Evolutionary conservation across 1,284 basidiomycete genomes (phyloP).

Genomic region (Apiotrichum brassicae): DNA sequence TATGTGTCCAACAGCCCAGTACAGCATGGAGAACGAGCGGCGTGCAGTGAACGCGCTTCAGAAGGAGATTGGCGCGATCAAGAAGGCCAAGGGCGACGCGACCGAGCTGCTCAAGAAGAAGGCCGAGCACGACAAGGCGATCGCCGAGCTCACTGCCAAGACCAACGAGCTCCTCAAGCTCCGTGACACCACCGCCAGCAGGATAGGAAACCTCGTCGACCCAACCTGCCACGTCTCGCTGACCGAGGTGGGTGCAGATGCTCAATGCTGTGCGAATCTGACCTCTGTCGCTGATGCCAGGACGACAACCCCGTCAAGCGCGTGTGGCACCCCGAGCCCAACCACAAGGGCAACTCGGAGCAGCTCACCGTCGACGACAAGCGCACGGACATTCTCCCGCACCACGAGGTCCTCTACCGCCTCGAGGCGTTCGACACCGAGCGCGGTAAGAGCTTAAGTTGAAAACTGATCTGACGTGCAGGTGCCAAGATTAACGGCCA

Average conservation of each 20-base stretch:
- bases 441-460: slow-evolving; percentile 60
- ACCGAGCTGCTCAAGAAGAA: slow-evolving; percentile 82
- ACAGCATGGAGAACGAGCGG: slow-evolving; percentile 67
- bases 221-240: slow-evolving; percentile 75
- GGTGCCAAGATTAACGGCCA: slow-evolving; percentile 83
- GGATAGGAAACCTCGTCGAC: slow-evolving; percentile 89
- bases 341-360: slow-evolving; percentile 51
- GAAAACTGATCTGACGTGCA: slow-evolving; percentile 9
- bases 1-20: slow-evolving; percentile 67
- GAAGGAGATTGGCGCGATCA: slow-evolving; percentile 89
- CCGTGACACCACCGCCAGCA: slow-evolving; percentile 65
- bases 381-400: slow-evolving; percentile 70
- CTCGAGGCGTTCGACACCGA: slow-evolving; percentile 95
- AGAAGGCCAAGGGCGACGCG: slow-evolving; percentile 89
- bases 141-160: slow-evolving; percentile 58
- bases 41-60: slow-evolving; percentile 85
- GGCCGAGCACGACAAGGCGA: slow-evolving; percentile 66
- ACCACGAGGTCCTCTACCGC: slow-evolving; percentile 91
- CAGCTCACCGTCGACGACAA: slow-evolving; percentile 54
- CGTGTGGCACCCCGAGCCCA: slow-evolving; percentile 81
- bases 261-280: too few relatives aligned
- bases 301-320: slow-evolving; percentile 81
- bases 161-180: slow-evolving; percentile 67
- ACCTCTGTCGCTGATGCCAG: slow-evolving; percentile 49
- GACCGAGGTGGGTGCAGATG: slow-evolving; percentile 63